Conservation (phyloP, 495 filamentous ascomycete species). For the Penicillium soppii region DNA sequence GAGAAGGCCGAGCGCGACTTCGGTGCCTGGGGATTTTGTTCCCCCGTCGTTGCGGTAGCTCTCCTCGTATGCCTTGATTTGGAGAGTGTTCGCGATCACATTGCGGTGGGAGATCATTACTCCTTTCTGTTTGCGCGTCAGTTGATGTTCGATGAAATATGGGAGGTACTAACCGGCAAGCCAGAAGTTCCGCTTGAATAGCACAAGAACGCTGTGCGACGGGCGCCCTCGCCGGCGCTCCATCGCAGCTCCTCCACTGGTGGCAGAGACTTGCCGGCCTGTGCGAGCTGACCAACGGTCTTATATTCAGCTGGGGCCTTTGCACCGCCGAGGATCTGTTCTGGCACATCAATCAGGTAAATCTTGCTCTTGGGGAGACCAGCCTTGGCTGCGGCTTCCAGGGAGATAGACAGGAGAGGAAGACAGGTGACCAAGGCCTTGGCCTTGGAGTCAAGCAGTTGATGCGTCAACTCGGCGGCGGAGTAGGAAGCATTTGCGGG, state of each 20-base stretch:
- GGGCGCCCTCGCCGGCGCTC: constrained; percentile 71
- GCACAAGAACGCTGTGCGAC: constrained; percentile 79
- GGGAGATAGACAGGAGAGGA: constrained; percentile 66
- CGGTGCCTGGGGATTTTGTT: constrained; percentile 42
- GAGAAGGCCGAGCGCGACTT: constrained; percentile 69
- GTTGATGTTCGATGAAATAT: neutral
- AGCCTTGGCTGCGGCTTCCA: constrained; percentile 64
- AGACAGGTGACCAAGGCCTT: constrained; percentile 79
- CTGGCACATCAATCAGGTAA: constrained; percentile 71
- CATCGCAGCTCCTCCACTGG: constrained; percentile 65
- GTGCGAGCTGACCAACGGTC: constrained; percentile 68
- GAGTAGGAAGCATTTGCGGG: constrained; percentile 87
- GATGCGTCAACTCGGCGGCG: constrained; percentile 71
- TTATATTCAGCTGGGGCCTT: constrained; percentile 56
- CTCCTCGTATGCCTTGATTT: constrained; percentile 58
- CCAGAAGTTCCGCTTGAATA: constrained; percentile 90
- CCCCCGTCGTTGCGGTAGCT: constrained; percentile 31
- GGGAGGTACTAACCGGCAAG: constrained; percentile 60
- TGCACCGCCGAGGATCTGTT: constrained; percentile 45
- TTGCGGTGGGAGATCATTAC: constrained; percentile 91
- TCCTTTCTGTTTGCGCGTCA: constrained; percentile 64
- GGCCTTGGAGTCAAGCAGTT: constrained; percentile 72
- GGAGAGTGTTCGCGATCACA: constrained; percentile 80
- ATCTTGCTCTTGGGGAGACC: constrained; percentile 70
- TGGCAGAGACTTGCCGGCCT: constrained; percentile 60